These are phyloP conservation scores for Kwoniella botswanensis DNA, from an alignment of 768 basidiomycete genomes.

Conservation along the genomic window DNA sequence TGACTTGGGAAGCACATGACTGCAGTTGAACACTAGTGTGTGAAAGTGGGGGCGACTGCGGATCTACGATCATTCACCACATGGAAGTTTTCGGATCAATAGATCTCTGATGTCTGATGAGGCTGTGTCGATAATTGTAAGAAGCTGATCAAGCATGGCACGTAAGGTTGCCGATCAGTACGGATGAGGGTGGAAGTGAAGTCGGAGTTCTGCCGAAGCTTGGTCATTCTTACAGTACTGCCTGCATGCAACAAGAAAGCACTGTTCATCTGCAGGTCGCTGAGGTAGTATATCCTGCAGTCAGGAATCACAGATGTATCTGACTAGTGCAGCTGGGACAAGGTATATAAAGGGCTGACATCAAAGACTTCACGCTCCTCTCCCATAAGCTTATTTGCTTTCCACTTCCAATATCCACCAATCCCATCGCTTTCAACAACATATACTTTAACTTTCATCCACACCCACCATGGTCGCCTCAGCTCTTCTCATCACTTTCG, in stretches of 20 bases:
- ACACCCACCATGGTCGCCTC: not conserved
- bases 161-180: not conserved
- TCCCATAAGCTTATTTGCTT: not conserved
- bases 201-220: constrained; percentile 1
- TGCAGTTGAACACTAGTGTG: not conserved
- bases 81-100: not conserved
- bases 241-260: too few relatives aligned
- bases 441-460: not conserved
- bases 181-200: not conserved
- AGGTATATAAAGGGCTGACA: too few relatives aligned
- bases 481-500: not conserved
- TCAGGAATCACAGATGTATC: too few relatives aligned
- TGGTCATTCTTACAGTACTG: not conserved
- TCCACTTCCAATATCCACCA: not conserved
- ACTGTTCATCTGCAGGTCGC: not conserved
- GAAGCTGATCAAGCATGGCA: not conserved
- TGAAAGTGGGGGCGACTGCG: not conserved
- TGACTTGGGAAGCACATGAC: not conserved
- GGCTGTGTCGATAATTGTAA: not conserved
- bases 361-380: too few relatives aligned
- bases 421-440: not conserved
- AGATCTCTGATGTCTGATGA: not conserved
- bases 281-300: not conserved
- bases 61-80: not conserved
- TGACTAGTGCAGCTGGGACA: too few relatives aligned